Conservation (phyloP, 2,329 filamentous ascomycete genomes). For the Xylariaceae sp. region DNA sequence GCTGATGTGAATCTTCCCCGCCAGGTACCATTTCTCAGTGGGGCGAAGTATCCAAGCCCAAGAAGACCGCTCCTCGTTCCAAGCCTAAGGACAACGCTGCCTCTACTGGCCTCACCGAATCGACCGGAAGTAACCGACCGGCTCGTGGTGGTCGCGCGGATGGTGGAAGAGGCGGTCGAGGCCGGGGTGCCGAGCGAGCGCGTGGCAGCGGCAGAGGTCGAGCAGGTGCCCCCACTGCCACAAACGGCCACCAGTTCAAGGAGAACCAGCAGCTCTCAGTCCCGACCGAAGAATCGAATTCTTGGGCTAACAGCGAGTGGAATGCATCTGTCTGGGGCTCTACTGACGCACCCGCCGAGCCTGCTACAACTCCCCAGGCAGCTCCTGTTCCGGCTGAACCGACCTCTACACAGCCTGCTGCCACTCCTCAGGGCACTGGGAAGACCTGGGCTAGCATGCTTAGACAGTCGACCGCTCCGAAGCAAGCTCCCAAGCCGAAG, state of each 20-base stretch:
- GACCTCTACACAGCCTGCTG: conserved; percentile 21
- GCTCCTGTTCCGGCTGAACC: conserved; percentile 28
- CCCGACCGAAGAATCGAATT: conserved; percentile 61
- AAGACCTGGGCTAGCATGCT: conserved; percentile 75
- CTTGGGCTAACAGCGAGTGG: conserved; percentile 47
- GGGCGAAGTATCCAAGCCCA: conserved; percentile 74
- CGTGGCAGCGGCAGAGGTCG: conserved; percentile 58
- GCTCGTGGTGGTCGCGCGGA: conserved; percentile 53
- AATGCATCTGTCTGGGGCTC: conserved; percentile 23
- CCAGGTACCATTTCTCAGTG: conserved; percentile 74
- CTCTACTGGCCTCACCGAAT: conserved; percentile 44
- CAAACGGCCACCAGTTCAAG: conserved; percentile 56
- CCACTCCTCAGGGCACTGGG: conserved; percentile 30
- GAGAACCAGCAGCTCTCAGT: conserved; percentile 51
- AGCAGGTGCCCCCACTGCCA: conserved; percentile 49
- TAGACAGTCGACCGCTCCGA: conserved; percentile 49
- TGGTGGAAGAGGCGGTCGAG: conserved; percentile 26
- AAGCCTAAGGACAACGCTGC: conserved; percentile 60
- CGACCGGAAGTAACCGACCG: conserved; percentile 37
- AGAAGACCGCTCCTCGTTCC: conserved; percentile 64
- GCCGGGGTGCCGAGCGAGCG: conserved; percentile 47
- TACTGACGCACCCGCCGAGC: conserved; percentile 30
- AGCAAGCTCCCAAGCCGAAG: conserved; percentile 49
- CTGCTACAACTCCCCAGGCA: conserved; percentile 28
- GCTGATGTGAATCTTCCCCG: neutral